Evolutionary conservation across 441 rosid genomes (phyloP), one percentile per base, ranked within the genome.

Genomic region (Populus hybrid): DNA sequence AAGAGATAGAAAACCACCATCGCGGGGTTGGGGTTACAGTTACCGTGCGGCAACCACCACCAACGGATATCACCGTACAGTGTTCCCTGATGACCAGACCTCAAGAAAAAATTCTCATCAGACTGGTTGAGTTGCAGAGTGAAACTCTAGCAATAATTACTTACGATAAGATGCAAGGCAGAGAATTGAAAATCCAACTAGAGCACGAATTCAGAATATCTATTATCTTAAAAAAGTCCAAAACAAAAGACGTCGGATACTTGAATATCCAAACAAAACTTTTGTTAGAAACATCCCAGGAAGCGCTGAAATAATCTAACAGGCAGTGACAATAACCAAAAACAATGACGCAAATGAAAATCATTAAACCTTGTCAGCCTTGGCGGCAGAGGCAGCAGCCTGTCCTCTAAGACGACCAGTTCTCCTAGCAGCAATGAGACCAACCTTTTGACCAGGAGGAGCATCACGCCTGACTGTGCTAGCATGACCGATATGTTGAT

Each of bases 341-440:
- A 21, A 10, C 28, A 3, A 21, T 9, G 28, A 61, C 1, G 28
- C 14, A 4, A 4, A n/a, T 21, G 26, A 21, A 9, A 21, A 23
- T 61, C 66, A 23, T 50, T 82, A 84, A 81, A 86, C 81, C 87
- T 89, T 86, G 7, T 94, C 98, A 0, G 90, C 82, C 88, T 94
- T 94, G 34, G 97, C 63, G 57, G 96, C 97, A 30, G 92, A 85
- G 10, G 96, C 98, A n/a, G 98, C 97, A 66, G 97, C 98, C 85
- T 94, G 98, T 26, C 97, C 97, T 73, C 96, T 88, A 65, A 90
- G 97, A 75, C 98, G 91, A 85, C 98, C 97, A 64, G 98, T 94
- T 69, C 97, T 94, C 88, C 96, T 87, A 0, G 98, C 97, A 69
- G 97, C 98, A 80, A 94, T 94, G 77, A 92, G 98, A 86, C 97